These are phyloP conservation scores for Chlamydomonas schloesseri DNA, from an alignment of 139 green algal genomes.

Conservation along the genomic window DNA sequence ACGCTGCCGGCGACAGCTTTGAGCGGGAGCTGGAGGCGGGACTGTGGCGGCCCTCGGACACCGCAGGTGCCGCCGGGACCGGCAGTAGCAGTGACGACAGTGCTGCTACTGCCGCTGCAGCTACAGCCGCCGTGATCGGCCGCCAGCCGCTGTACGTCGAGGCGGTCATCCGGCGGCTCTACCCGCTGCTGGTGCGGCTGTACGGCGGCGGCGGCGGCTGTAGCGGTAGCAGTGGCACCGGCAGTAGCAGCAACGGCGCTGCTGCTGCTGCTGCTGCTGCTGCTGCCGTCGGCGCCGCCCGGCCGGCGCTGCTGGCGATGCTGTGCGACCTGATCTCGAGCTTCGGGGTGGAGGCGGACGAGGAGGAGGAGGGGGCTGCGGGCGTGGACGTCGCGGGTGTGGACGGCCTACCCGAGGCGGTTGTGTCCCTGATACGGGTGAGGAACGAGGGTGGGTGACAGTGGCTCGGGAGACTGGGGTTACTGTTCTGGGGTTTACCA, in stretches of 20 bases:
- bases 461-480: too few species aligned
- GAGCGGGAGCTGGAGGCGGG: conserved; percentile 12
- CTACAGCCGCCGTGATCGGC: not conserved
- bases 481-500: too few species aligned
- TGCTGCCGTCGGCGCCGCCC: too few species aligned
- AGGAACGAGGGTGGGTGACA: too few species aligned
- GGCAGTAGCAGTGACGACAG: not conserved
- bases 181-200: conserved; percentile 45
- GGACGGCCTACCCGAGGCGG: too few species aligned
- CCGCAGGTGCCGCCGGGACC: not conserved
- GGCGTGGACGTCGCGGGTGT: not conserved
- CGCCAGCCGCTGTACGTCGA: conserved; percentile 50
- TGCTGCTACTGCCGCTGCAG: not conserved
- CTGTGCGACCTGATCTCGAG: not conserved
- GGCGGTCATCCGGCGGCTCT: conserved; percentile 53
- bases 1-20: not conserved
- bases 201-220: conserved; percentile 46
- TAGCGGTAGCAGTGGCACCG: not conserved
- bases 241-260: not conserved
- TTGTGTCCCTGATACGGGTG: too few species aligned
- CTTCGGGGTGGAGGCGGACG: too few species aligned
- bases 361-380: not conserved
- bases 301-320: not conserved
- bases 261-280: too few species aligned
- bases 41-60: not conserved